Evolutionary conservation across 2,329 filamentous ascomycete genomes (phyloP).

Genomic region (Clonostachys rhizophaga): DNA sequence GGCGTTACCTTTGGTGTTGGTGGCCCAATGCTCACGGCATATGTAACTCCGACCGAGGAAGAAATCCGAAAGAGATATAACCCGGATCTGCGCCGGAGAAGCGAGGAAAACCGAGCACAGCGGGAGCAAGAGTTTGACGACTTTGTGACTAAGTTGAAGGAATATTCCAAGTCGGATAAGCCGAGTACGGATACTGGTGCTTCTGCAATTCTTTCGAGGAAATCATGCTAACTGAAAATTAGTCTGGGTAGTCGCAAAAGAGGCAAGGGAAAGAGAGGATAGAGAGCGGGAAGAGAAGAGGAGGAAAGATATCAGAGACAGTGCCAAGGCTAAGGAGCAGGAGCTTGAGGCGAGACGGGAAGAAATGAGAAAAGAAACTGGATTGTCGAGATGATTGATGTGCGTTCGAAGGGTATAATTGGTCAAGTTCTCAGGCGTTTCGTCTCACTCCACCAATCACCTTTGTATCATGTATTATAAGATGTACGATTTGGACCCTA

Average conservation of each 20-base stretch:
- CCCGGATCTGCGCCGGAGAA: constrained; percentile 86
- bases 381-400: constrained; percentile 15
- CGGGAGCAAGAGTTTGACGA: constrained; percentile 83
- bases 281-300: constrained; percentile 24
- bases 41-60: constrained; percentile 79
- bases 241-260: constrained; percentile 49
- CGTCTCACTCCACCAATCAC: too few species aligned
- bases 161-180: constrained; percentile 87
- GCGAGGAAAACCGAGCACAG: constrained; percentile 72
- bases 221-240: not conserved
- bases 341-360: constrained; percentile 38
- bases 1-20: constrained; percentile 70
- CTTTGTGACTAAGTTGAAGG: constrained; percentile 79
- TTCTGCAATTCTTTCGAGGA: not conserved
- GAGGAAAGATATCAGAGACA: constrained; percentile 26
- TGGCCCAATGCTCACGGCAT: constrained; percentile 79
- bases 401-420: too few species aligned
- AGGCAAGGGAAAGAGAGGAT: constrained; percentile 18
- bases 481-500: too few species aligned
- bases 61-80: constrained; percentile 91
- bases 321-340: constrained; percentile 26
- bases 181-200: constrained; percentile 58
- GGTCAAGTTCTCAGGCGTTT: too few species aligned
- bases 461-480: too few species aligned
- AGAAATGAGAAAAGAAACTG: constrained; percentile 43